phyloP scores from a whole-genome alignment of 768 basidiomycete genomes.

The Hygrocybe punicea region DNA sequence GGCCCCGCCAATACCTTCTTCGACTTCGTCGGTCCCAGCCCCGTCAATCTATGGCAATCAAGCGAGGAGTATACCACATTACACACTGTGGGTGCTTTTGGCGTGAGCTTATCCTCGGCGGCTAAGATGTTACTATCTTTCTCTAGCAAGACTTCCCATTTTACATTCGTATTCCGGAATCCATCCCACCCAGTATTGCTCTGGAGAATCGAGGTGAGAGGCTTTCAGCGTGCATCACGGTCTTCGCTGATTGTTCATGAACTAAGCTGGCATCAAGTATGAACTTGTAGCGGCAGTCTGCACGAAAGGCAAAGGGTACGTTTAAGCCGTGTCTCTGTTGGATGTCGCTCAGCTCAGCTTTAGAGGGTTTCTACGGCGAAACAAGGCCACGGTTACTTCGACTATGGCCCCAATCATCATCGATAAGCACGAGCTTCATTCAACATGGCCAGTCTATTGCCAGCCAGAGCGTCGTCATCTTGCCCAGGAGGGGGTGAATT shows the following conservation, averaged over 20 bases:
- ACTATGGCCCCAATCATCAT: conserved; percentile 71
- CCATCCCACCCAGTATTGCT: conserved; percentile 81
- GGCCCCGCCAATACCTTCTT: conserved; percentile 67
- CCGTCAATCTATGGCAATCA: conserved; percentile 79
- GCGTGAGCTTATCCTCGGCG: conserved; percentile 7
- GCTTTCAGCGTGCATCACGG: neutral
- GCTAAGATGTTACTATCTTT: neutral
- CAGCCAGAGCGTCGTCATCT: conserved; percentile 71
- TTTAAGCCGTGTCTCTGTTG: neutral
- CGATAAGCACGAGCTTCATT: conserved; percentile 91
- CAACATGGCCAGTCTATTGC: conserved; percentile 88
- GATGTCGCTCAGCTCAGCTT: neutral
- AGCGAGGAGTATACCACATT: conserved; percentile 69
- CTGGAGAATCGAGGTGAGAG: conserved; percentile 68
- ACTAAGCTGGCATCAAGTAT: conserved; percentile 78
- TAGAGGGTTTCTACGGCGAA: conserved; percentile 80
- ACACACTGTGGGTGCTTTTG: conserved; percentile 50
- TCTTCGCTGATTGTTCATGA: neutral
- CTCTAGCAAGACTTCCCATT: conserved; percentile 83
- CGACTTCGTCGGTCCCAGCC: conserved; percentile 78
- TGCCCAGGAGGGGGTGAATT: conserved; percentile 63
- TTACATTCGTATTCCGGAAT: conserved; percentile 87
- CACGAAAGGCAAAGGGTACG: conserved; percentile 80
- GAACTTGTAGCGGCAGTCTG: conserved; percentile 87
- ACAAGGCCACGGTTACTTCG: conserved; percentile 66